Base-by-base conservation (phyloP, 495 filamentous ascomycete genomes). In the Xylaria curta region DNA sequence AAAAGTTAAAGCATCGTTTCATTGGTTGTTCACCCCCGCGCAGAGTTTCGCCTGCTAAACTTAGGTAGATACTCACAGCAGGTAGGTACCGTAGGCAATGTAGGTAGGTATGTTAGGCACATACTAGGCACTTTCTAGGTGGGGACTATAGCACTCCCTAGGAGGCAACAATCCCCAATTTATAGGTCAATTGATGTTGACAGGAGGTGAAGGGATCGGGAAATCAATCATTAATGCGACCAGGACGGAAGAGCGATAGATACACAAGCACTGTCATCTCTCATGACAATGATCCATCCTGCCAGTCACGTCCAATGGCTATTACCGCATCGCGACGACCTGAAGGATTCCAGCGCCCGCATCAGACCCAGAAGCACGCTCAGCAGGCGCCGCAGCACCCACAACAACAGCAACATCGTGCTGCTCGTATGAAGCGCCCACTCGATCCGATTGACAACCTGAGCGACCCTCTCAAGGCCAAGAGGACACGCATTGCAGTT, bases 401-500 rank as follows among this genome's bases (percentile, higher is more conserved):
- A 62, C 72, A 76, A 69, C 78, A 75, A 36, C 70, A 68, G 46
- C 70, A 53, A 17, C 54, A 64, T 6, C 56, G 24, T 53, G n/a
- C 21, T 40, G 68, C 76, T 54, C 78, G 79, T 68, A 76, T 76
- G 73, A 81, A 81, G 72, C 79, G 79, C 26, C 75, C 75, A 21
- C 75, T 81, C 46, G 75, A 78, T 36, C 71, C 76, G 49, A 76
- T 78, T 24, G 74, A 73, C n/a, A 79, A 80, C 31, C 77, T 73
- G 64, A 44, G 36, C 73, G 76, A 74, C 51, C 60, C 72, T 66
- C 31, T 74, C 36, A 70, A 72, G 66, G 59, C 58, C 60, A 78
- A 78, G 68, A 78, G 73, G 72, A 70, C 74, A 46, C 72, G 74
- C 26, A 82, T 84, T 66, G 75, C 81, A 13, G 80, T 84, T 40